Evolutionary conservation across 352 stramenopile species (phyloP).

Genomic region (Globisporangium irregulare): DNA sequence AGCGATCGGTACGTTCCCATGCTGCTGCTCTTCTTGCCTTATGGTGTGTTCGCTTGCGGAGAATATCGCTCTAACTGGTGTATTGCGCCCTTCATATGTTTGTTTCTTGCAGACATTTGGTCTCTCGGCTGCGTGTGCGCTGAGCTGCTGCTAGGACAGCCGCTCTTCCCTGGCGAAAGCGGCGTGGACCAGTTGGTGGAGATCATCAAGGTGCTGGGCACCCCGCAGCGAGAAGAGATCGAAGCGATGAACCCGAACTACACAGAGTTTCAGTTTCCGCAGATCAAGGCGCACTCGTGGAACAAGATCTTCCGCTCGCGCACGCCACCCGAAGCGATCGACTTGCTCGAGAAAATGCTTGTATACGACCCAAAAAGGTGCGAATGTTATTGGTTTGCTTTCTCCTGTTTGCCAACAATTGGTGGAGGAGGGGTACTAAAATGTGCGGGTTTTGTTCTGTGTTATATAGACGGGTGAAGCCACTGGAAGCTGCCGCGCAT

Average conservation of each 20-base stretch:
- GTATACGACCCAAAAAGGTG: constrained; percentile 96
- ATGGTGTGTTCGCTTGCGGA: background rate
- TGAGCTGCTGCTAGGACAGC: constrained; percentile 96
- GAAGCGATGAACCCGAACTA: constrained; percentile 99
- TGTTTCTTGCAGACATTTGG: constrained; percentile 89
- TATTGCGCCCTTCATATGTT: constrained; percentile 10
- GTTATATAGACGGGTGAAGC: constrained; percentile 52
- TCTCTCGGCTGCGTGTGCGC: constrained; percentile 97
- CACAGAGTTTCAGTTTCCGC: constrained; percentile 99
- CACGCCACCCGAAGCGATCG: constrained; percentile 95
- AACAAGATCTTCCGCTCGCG: constrained; percentile 96
- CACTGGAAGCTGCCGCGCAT: constrained; percentile 90
- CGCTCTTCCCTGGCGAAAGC: constrained; percentile 98
- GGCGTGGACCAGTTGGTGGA: constrained; percentile 99
- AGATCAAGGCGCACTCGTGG: constrained; percentile 99
- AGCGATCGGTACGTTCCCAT: constrained; percentile 84
- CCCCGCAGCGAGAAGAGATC: constrained; percentile 98
- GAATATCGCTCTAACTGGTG: background rate
- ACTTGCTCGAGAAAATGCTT: constrained; percentile 96
- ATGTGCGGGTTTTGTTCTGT: constrained; percentile 6
- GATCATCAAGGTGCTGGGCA: constrained; percentile 99
- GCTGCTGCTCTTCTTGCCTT: background rate
- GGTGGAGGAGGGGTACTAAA: background rate
- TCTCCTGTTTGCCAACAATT: background rate
- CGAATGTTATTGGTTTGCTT: constrained; percentile 23